Evolutionary conservation across 345 rosid genomes (phyloP), one percentile per base, ranked within the genome.

Genomic region (Melaleuca alternifolia): DNA sequence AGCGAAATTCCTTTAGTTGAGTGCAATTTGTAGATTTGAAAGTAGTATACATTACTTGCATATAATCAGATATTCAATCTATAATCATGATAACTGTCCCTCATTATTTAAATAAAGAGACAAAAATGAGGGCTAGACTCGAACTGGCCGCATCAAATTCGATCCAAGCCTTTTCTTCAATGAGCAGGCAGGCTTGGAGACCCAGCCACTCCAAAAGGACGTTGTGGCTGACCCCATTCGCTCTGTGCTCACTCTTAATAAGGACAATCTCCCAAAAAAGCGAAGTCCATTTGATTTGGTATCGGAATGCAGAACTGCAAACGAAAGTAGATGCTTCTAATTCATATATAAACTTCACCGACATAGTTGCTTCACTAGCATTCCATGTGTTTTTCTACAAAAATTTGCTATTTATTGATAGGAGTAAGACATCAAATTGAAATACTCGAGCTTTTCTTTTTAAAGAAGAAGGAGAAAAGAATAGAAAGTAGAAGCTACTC

Each of bases 141-240:
- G 33, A 59, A 59, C n/a, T n/a, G 37, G 14, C 37, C 7, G 33
- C 1, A n/a, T n/a, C 13, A n/a, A 59, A 12, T 59, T 28, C 7
- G 37, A 41, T 41, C 41, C 41, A 41, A 41, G 4, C 41, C 41
- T 41, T 41, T n/a, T n/a, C n/a, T n/a, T n/a, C n/a, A 41, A 41
- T 41, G 41, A 41, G 41, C 4, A 41, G 3, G 41, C 4, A 4
- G 41, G 41, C 41, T 41, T 41, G 41, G 41, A 41, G 41, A 33
- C 37, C 18, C 18, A 8, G 71, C 71, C 18, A 6, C 16, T n/a
- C 37, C 33, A n/a, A 59, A 59, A 13, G 33, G 12, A 59, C 20
- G 33, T 0, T 13, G 37, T n/a, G n/a, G 71, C 37, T 0, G 18
- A 59, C 9, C 37, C 1, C 71, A 0, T 33, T 3, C 4, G 18